These are phyloP conservation scores for Fusarium pseudonygamai DNA, from an alignment of 2,329 filamentous ascomycete genomes.

Conservation along the genomic window DNA sequence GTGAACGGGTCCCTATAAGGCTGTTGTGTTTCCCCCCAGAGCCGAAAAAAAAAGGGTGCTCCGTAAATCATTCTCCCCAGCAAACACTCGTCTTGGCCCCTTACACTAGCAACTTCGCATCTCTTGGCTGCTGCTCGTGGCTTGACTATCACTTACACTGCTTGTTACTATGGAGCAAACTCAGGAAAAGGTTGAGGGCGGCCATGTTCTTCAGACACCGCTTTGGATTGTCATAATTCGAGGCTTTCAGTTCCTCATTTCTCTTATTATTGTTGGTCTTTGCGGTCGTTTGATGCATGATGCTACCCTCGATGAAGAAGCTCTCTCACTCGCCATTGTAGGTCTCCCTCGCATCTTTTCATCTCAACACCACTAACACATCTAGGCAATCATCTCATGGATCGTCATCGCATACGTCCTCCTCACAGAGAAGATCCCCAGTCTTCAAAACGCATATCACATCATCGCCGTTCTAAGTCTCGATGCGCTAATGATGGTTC, in stretches of 20 bases:
- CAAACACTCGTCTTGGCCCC: background rate
- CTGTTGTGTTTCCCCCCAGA: background rate
- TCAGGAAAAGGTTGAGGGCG: slow-evolving; percentile 10
- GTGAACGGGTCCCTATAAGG: slow-evolving; percentile 5
- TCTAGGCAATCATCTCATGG: slow-evolving; percentile 58
- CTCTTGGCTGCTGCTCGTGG: background rate
- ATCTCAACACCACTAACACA: slow-evolving; percentile 3
- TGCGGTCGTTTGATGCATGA: slow-evolving; percentile 52
- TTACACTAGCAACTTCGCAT: background rate
- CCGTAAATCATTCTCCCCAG: background rate
- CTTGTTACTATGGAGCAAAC: slow-evolving; percentile 29
- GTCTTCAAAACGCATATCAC: slow-evolving; percentile 52
- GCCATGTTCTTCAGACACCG: slow-evolving; percentile 53
- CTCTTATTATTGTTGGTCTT: slow-evolving; percentile 55
- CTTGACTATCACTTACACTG: background rate
- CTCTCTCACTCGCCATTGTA: slow-evolving; percentile 36
- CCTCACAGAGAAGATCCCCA: slow-evolving; percentile 52
- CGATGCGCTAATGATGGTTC: slow-evolving; percentile 55
- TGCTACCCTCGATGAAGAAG: slow-evolving; percentile 33
- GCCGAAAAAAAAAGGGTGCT: background rate
- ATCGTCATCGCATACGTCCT: slow-evolving; percentile 54
- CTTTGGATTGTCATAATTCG: slow-evolving; percentile 55
- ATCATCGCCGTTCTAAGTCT: slow-evolving; percentile 56
- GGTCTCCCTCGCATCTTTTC: background rate
- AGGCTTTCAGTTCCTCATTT: slow-evolving; percentile 53